Conservation (phyloP, 75 land plant genomes). For the Sequoia sempervirens region DNA sequence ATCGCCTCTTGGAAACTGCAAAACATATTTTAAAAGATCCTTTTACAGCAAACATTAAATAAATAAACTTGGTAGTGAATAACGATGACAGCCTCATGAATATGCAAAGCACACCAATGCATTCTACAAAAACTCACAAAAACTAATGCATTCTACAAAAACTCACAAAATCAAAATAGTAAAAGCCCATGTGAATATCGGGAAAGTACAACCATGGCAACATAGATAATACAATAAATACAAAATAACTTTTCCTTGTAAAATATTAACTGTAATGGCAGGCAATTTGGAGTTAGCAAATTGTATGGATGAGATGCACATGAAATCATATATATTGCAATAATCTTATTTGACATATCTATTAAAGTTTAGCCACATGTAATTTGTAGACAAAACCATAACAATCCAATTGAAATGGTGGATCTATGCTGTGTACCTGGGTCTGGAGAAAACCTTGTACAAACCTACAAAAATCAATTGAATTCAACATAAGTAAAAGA, state of each 20-base stretch:
- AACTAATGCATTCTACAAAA: not conserved
- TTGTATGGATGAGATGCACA: not conserved
- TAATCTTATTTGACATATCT: not conserved
- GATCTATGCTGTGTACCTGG: slow-evolving; percentile 53
- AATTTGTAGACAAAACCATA: not conserved
- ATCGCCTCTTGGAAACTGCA: slow-evolving; percentile 88
- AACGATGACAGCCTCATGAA: not conserved
- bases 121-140: not conserved
- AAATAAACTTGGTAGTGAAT: not conserved
- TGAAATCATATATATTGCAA: not conserved
- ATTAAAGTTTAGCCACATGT: not conserved
- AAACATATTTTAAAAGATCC: not conserved
- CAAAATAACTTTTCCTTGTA: not conserved
- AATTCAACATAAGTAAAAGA: not conserved
- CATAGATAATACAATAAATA: not conserved
- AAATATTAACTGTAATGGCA: not conserved
- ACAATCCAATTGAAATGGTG: not conserved
- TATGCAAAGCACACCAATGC: not conserved
- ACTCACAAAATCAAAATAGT: not conserved
- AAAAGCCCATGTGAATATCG: not conserved
- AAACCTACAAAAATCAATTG: slow-evolving; percentile 53
- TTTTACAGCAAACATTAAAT: not conserved
- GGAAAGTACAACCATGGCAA: not conserved
- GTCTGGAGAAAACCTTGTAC: slow-evolving; percentile 69
- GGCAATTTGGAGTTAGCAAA: not conserved